Evolutionary conservation across 2,329 filamentous ascomycete species (phyloP), one percentile per base, ranked within the genome.

Genomic region (Venturia aucupariae): DNA sequence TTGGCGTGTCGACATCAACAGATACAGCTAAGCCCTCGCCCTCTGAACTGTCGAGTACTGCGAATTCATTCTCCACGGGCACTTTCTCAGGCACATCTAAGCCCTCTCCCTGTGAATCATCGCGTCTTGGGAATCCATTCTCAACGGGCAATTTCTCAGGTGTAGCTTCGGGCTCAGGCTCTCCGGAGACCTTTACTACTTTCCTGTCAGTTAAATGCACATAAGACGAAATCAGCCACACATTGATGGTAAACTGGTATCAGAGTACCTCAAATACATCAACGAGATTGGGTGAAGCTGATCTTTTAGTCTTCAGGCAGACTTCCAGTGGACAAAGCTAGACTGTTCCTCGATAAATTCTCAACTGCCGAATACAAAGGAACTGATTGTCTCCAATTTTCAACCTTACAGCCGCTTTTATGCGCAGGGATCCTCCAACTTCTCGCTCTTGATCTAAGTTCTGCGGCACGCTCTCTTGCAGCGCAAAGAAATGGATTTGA

Each of bases 141-240:
- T 19, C 27, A 10, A 57, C 4, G 17, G 51, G 51, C 27, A 13
- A 35, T 35, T 27, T 19, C 13, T 32, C 27, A 19, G 51, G 17
- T 57, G 30, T n/a, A 22, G 51, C 15, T n/a, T 38, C 51, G n/a
- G 51, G 30, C 30, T 35, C 27, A 35, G 51, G 24, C 30, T n/a
- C 30, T 19, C n/a, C 35, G 11, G 51, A n/a, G 10, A 32, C 17
- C 15, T 17, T 30, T n/a, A n/a, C 51, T 57, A 57, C 51, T 19
- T 35, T 57, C 51, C 30, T 57, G 51, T 57, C 30, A 57, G 51
- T 57, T 51, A 51, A 27, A 27, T 27, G n/a, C 22, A 51, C 46
- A 51, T 27, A 15, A 27, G 15, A 22, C 10, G 46, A 51, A 15
- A 27, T 27, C 46, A 27, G 22, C 46, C 13, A 27, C 24, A 13